Evolutionary conservation across 1,284 basidiomycete genomes (phyloP).

Genomic region (Meira miltonrushii): DNA sequence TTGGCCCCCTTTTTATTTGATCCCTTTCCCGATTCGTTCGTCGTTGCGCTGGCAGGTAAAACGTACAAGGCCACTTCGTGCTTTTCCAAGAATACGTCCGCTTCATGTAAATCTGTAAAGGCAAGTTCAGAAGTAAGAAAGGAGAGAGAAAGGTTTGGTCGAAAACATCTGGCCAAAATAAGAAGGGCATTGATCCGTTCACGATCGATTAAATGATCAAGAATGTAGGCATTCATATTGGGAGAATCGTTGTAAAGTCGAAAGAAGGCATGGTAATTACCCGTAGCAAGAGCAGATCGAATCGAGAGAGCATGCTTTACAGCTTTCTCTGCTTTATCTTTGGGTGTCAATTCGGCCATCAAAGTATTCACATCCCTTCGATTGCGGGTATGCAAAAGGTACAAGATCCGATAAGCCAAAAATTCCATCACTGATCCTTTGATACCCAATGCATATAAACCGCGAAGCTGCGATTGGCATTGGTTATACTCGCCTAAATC

Average conservation of each 20-base stretch:
- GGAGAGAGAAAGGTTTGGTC: conserved; percentile 61
- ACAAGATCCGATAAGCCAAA: conserved; percentile 92
- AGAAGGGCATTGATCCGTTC: conserved; percentile 82
- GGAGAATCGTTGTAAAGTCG: conserved; percentile 75
- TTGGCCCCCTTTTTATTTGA: conserved; percentile 22
- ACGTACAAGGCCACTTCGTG: conserved; percentile 69
- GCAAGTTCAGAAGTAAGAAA: conserved; percentile 77
- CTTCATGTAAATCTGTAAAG: conserved; percentile 67
- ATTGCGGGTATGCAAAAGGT: conserved; percentile 89
- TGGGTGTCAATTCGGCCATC: conserved; percentile 87
- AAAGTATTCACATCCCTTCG: conserved; percentile 88
- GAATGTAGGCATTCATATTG: conserved; percentile 97
- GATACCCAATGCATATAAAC: conserved; percentile 86
- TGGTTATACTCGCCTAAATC: conserved; percentile 99
- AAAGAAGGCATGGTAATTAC: conserved; percentile 91
- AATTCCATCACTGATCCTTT: conserved; percentile 89
- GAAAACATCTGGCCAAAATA: conserved; percentile 76
- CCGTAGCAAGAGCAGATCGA: conserved; percentile 78
- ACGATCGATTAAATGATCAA: conserved; percentile 95
- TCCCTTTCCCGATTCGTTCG: conserved; percentile 17
- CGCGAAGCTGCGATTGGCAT: conserved; percentile 85
- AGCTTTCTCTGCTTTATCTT: conserved; percentile 72
- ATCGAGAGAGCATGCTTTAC: conserved; percentile 85
- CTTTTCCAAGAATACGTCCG: conserved; percentile 66
- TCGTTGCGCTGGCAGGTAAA: conserved; percentile 25